Evolutionary conservation across 768 basidiomycete species (phyloP), one percentile per base, ranked within the genome.

Genomic region (Termitomyces sp.): DNA sequence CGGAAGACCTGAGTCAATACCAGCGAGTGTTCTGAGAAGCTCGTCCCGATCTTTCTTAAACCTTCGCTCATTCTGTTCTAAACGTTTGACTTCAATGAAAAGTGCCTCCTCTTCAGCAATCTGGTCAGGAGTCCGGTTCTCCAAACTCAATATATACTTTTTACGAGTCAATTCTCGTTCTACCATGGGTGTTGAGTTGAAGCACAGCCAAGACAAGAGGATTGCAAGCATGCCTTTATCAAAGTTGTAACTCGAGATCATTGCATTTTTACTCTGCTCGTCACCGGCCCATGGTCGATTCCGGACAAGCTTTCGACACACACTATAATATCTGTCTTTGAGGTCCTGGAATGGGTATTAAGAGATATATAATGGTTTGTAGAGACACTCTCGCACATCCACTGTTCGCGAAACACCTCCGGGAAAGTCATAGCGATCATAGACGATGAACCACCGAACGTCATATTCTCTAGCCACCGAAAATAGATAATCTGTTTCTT

Each of bases 401-500:
- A 94, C 75, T n/a, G 78, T 75, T 21, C 86, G 82, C 26, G 62
- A 49, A 38, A 71, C 66, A 9, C 83, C 81, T n/a, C 71, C 73
- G 1, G 82, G 76, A 65, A 78, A 91, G 4, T 91, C 85, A 69
- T 96, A 98, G 28, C 97, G 85, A 70, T 98, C 97, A 52, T 89
- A 77, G 12, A 95, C 84, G 60, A 98, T 80, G 67, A 91, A 87
- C 83, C 95, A 98, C 44, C 96, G 81, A 11, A 84, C 75, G 68
- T 98, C 95, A 62, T 89, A 98, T 51, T 90, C 85, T 50, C 80
- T 78, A 9, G 89, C 85, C 9, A 96, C 70, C 3, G 73, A 73
- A 71, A 98, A 96, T 1, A 99, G 80, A 66, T 98, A 93, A 67
- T 93, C 89, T 0, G 97, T 98, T 70, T 98, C 94, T 62, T 94